Base-by-base conservation (phyloP, 352 stramenopile species). In the Phytophthora hibernalis region DNA sequence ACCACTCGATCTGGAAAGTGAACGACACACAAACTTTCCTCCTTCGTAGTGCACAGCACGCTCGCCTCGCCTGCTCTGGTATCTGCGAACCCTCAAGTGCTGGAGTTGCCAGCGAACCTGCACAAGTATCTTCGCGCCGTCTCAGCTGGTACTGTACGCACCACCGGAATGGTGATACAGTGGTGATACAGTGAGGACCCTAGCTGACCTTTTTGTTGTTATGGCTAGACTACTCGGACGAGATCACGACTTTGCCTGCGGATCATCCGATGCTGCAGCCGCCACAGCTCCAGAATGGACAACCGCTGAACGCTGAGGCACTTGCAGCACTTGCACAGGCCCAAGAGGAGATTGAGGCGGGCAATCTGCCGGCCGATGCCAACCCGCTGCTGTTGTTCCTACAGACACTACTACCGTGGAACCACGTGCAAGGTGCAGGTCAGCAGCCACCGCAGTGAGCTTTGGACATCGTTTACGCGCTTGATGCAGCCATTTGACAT, bases 191-290 rank as follows among this genome's bases (percentile, higher is more conserved):
- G 20, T 9, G 26, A 16, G 9, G 18, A 13, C 3, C n/a, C n/a
- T 24, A 24, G 15, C 42, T 48, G 42, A 16, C 5, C 7, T 38
- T 42, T 15, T 13, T 5, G 15, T 20, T 55, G 40, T 31, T 0
- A 37, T 1, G 18, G 31, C 15, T 48, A 93, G 87, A 96, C 63
- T 96, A 90, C 64, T 93, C 86, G 75, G 88, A 96, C 51, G 88
- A 96, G 47, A 87, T 96, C 63, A 95, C 88, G 53, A 96, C 85
- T 65, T 54, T 96, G 57, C 88, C 88, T 2, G 72, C 80, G 0
- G 88, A 96, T 49, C 86, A 96, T 45, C 88, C 88, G 58, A 96
- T 96, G 85, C 71, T 94, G 72, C 87, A 91, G 60, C 87, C 80
- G 2, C 79, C 77, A 9, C 75, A 91, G 58, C 67, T 84, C 30